Evolutionary conservation across 768 basidiomycete species (phyloP).

Genomic region (Mrakia gelida): DNA sequence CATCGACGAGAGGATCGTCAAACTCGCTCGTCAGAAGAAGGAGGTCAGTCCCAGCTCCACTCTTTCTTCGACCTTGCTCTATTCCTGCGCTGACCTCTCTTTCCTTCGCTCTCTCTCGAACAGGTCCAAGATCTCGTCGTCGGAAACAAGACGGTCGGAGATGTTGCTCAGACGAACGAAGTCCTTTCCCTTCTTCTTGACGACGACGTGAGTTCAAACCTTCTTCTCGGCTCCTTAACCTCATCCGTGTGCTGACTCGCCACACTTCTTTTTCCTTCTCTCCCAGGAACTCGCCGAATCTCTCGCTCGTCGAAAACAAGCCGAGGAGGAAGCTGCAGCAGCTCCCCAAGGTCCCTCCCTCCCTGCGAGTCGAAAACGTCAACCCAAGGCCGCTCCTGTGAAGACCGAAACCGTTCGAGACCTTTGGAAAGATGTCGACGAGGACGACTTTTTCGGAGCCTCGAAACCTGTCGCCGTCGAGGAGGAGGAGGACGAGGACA

Average conservation of each 20-base stretch:
- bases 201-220: constrained; percentile 58
- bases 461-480: constrained; percentile 10
- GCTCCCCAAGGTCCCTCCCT: neutral
- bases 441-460: constrained; percentile 31
- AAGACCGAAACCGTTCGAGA: neutral
- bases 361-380: neutral
- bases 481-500: constrained; percentile 24
- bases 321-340: constrained; percentile 20
- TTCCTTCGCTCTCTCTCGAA: constrained; percentile 21
- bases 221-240: neutral
- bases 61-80: neutral
- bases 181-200: constrained; percentile 91
- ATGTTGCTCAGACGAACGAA: constrained; percentile 85
- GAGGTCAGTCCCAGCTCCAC: constrained; percentile 8
- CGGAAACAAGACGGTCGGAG: constrained; percentile 48
- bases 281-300: constrained; percentile 26
- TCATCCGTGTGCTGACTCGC: neutral
- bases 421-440: constrained; percentile 30
- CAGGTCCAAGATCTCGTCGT: constrained; percentile 99
- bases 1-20: constrained; percentile 84
- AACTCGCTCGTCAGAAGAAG: constrained; percentile 63
- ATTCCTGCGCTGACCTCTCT: neutral
- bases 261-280: neutral
- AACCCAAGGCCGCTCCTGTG: constrained; percentile 1
- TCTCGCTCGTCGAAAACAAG: constrained; percentile 22